phyloP scores from a whole-genome alignment of 208 protist genomes.

The Porcisia deanei region DNA sequence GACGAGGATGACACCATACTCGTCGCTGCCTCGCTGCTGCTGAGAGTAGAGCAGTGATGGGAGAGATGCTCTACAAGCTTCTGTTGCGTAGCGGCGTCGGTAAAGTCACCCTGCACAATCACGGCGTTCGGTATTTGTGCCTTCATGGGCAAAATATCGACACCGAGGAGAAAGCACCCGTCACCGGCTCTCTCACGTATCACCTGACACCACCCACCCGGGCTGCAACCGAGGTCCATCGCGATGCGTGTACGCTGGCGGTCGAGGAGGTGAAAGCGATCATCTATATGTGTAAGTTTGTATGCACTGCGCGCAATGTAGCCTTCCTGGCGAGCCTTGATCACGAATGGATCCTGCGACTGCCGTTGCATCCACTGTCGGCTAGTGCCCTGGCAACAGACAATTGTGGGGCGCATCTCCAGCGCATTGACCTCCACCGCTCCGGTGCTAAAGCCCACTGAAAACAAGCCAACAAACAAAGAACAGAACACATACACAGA shows the following conservation, averaged over 20 bases:
- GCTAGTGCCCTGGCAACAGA: conserved; percentile 21
- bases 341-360: conserved; percentile 62
- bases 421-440: neutral
- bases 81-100: conserved; percentile 33
- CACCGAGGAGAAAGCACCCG: conserved; percentile 65
- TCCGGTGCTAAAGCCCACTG: neutral
- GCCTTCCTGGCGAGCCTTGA: conserved; percentile 56
- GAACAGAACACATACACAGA: too few relatives aligned
- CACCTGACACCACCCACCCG: conserved; percentile 87
- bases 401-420: conserved; percentile 9
- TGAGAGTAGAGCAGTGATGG: neutral
- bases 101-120: conserved; percentile 83
- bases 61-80: conserved; percentile 38
- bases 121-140: conserved; percentile 56
- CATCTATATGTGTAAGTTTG: conserved; percentile 74
- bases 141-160: conserved; percentile 65
- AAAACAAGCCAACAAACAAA: too few relatives aligned
- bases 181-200: conserved; percentile 67
- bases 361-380: conserved; percentile 70
- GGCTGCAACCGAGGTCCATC: conserved; percentile 83
- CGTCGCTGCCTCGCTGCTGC: neutral
- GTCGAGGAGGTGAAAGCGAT: conserved; percentile 66
- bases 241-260: conserved; percentile 44
- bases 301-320: conserved; percentile 85
- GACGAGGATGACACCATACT: neutral